Percentiles rank a stretch among this genome's conserved stretches.
Conservation (phyloP, 176 grass and related monocot species). For the Triticum dicoccoides region DNA sequence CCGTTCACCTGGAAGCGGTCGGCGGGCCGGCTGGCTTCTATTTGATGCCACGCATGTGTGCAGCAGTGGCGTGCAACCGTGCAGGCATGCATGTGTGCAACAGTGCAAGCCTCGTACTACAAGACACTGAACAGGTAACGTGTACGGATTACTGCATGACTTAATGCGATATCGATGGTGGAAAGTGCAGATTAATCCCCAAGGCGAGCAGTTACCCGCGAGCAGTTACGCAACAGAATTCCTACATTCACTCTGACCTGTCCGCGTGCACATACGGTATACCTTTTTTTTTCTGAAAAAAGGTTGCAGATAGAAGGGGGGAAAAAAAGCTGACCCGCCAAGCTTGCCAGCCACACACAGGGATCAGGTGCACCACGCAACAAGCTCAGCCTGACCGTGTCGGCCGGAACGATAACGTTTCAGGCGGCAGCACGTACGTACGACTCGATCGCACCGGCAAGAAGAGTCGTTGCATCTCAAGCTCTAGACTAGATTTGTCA, state of each 20-base stretch:
- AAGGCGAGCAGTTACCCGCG: not conserved
- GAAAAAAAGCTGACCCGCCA: too few species aligned
- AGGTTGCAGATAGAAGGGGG: too few species aligned
- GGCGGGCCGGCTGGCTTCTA: not conserved
- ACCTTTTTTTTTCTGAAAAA: too few species aligned
- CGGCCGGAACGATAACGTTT: not conserved
- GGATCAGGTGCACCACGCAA: too few species aligned
- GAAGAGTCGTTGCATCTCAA: not conserved
- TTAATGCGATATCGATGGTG: not conserved
- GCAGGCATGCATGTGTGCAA: not conserved
- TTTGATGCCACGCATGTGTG: not conserved
- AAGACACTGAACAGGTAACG: not conserved
- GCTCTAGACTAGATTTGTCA: not conserved
- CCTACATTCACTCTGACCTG: not conserved
- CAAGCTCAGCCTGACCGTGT: too few species aligned
- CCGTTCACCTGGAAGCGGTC: not conserved
- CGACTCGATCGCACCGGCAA: too few species aligned
- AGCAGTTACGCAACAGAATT: constrained; percentile 4
- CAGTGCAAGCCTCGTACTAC: not conserved
- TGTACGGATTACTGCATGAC: not conserved
- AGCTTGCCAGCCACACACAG: too few species aligned
- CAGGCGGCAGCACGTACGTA: not conserved
- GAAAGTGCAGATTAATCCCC: too few species aligned
- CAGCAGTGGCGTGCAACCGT: not conserved
- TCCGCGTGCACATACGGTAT: not conserved